Conservation (phyloP, 257 asterid genomes). For the Eustoma russellianum region DNA sequence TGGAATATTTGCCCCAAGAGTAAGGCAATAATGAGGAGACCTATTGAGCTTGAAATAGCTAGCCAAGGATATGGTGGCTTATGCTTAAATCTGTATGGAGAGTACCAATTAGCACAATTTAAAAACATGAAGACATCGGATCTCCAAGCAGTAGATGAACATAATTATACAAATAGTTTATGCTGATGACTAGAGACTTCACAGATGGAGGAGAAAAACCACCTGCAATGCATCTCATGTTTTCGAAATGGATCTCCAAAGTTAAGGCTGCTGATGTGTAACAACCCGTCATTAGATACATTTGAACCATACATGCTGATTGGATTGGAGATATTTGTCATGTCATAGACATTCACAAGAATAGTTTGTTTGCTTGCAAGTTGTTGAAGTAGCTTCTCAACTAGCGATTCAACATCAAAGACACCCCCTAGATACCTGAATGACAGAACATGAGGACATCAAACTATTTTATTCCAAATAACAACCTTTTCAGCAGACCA, state of each 20-base stretch:
- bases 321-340: slow-evolving; percentile 50
- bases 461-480: too few relatives aligned
- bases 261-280: slow-evolving; percentile 64
- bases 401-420: slow-evolving; percentile 91
- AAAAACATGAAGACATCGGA: neutral
- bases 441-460: too few relatives aligned
- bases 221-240: slow-evolving; percentile 99
- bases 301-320: slow-evolving; percentile 92
- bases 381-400: slow-evolving; percentile 94
- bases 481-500: too few relatives aligned
- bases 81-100: slow-evolving; percentile 67
- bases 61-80: slow-evolving; percentile 91
- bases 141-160: neutral
- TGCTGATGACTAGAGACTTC: neutral
- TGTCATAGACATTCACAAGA: slow-evolving; percentile 84
- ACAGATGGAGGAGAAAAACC: neutral
- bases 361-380: slow-evolving; percentile 95
- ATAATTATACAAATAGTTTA: neutral
- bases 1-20: slow-evolving; percentile 58
- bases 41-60: slow-evolving; percentile 40
- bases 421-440: slow-evolving; percentile 98
- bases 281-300: slow-evolving; percentile 39
- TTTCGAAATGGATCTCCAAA: slow-evolving; percentile 91
- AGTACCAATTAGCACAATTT: neutral
- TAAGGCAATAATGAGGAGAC: slow-evolving; percentile 49